Evolutionary conservation across 2,329 filamentous ascomycete species (phyloP).

Genomic region (Pestalotiopsis sp.): DNA sequence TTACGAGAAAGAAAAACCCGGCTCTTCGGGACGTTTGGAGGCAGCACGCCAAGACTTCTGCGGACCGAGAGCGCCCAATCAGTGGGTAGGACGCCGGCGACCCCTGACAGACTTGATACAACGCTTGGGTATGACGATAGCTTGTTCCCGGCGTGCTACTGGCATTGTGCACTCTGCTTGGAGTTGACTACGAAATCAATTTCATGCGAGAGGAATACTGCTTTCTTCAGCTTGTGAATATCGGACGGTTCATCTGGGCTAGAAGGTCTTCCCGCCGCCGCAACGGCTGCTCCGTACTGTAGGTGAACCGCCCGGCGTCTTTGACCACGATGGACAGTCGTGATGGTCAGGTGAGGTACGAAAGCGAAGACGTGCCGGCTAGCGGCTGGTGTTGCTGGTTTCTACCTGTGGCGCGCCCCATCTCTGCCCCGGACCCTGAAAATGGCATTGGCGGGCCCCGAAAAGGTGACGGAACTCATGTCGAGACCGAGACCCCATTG

Average conservation of each 20-base stretch:
- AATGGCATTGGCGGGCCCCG: not conserved
- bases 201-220: conserved; percentile 2
- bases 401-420: not conserved
- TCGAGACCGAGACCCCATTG: not conserved
- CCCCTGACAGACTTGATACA: conserved; percentile 10
- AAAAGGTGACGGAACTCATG: not conserved
- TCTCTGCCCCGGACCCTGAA: not conserved
- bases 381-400: not conserved
- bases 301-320: not conserved
- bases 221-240: not conserved
- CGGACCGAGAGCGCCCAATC: conserved; percentile 3
- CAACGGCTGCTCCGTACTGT: not conserved
- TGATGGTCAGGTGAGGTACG: not conserved
- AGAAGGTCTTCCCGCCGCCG: not conserved
- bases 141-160: not conserved
- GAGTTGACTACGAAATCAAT: conserved; percentile 16
- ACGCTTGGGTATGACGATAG: conserved; percentile 7
- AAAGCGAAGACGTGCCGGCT: not conserved
- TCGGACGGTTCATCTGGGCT: not conserved
- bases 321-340: not conserved
- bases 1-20: not conserved
- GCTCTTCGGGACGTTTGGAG: conserved; percentile 5
- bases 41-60: conserved; percentile 1
- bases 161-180: not conserved
- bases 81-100: not conserved